phyloP scores from a whole-genome alignment of 768 basidiomycete species.

The Filobasidium floriforme region DNA sequence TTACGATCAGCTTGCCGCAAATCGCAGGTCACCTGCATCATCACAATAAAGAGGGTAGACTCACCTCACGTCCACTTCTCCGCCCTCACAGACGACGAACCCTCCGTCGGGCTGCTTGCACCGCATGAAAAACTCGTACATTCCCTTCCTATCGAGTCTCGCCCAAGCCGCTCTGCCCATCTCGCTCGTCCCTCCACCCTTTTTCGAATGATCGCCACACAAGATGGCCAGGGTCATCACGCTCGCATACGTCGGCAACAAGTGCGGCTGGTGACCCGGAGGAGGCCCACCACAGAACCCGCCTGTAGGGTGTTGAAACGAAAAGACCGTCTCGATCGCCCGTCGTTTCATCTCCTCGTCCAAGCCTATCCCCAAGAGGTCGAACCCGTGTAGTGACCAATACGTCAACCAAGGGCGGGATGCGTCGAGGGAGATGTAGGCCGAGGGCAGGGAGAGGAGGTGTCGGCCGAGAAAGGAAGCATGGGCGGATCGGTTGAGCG shows the following conservation, averaged over 20 bases:
- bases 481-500: conserved; percentile 59
- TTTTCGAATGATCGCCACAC: conserved; percentile 56
- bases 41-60: conserved; percentile 33
- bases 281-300: conserved; percentile 79
- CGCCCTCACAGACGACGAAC: conserved; percentile 76
- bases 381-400: conserved; percentile 83
- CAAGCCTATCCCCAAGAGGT: conserved; percentile 65
- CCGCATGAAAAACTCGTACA: conserved; percentile 84
- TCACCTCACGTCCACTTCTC: conserved; percentile 89
- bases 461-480: conserved; percentile 67
- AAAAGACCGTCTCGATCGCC: conserved; percentile 68
- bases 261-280: conserved; percentile 72
- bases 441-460: conserved; percentile 67
- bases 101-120: conserved; percentile 89
- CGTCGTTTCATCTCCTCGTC: conserved; percentile 72
- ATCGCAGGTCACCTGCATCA: no score
- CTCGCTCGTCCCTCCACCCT: conserved; percentile 47
- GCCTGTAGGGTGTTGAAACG: conserved; percentile 75
- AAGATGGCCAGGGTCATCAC: conserved; percentile 76
- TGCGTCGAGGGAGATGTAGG: conserved; percentile 79
- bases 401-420: conserved; percentile 92
- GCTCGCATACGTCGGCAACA: conserved; percentile 82
- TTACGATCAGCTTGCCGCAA: conserved; percentile 3
- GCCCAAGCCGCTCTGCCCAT: conserved; percentile 60
- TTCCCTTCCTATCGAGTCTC: conserved; percentile 65